These are phyloP conservation scores for Miscanthus lutarioriparius DNA, from an alignment of 176 grass and related monocot genomes.

Conservation along the genomic window DNA sequence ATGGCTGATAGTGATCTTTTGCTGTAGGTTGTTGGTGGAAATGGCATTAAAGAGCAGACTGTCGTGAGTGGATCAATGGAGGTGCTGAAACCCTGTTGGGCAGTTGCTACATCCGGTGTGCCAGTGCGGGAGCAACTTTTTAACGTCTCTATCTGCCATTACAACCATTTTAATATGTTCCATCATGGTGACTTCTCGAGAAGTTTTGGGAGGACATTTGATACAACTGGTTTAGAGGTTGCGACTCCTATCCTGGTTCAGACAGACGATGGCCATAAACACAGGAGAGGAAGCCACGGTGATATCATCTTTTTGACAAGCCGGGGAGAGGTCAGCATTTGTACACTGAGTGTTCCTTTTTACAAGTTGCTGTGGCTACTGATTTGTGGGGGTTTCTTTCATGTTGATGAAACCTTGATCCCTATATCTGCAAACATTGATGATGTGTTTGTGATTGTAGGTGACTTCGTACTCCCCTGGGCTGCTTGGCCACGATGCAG, in stretches of 20 bases:
- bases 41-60: constrained; percentile 75
- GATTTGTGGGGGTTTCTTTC: not conserved
- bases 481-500: constrained; percentile 70
- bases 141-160: constrained; percentile 96
- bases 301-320: constrained; percentile 94
- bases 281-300: constrained; percentile 88
- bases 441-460: constrained; percentile 39
- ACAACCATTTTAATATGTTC: constrained; percentile 79
- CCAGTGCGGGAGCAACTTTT: constrained; percentile 88
- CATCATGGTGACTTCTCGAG: constrained; percentile 84
- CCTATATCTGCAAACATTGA: not conserved
- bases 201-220: constrained; percentile 82
- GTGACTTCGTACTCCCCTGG: constrained; percentile 85
- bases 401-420: constrained; percentile 12
- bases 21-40: constrained; percentile 79
- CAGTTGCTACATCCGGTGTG: constrained; percentile 94
- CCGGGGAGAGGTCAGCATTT: constrained; percentile 72
- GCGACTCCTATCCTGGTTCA: constrained; percentile 76
- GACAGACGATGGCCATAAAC: constrained; percentile 88
- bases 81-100: constrained; percentile 93
- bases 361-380: not conserved
- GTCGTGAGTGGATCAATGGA: constrained; percentile 91
- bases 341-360: not conserved
- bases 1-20: not conserved
- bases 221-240: constrained; percentile 72